These are phyloP conservation scores for Ceratocystis eucalypticola DNA, from an alignment of 2,329 filamentous ascomycete species.

Conservation along the genomic window DNA sequence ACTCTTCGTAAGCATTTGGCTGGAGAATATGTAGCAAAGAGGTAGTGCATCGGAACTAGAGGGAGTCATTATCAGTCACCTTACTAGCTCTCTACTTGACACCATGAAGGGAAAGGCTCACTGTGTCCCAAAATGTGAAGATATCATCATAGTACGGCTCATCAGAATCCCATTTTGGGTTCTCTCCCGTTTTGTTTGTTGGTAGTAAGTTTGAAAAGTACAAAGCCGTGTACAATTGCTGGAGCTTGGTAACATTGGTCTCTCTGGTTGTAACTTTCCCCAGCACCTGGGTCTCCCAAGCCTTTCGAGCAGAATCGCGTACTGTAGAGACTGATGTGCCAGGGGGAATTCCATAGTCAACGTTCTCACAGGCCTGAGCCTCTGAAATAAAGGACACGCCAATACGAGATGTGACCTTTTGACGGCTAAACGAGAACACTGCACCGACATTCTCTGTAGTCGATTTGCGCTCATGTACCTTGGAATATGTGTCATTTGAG, in stretches of 20 bases:
- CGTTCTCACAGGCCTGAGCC: slow-evolving; percentile 44
- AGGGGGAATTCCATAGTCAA: slow-evolving; percentile 42
- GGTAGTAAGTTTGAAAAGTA: slow-evolving; percentile 59
- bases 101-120: slow-evolving; percentile 16
- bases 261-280: slow-evolving; percentile 49
- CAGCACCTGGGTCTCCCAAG: slow-evolving; percentile 50
- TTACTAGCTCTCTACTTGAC: too few relatives aligned
- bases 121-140: slow-evolving; percentile 52
- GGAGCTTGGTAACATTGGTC: slow-evolving; percentile 39
- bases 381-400: slow-evolving; percentile 56
- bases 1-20: slow-evolving; percentile 48
- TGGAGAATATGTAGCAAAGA: slow-evolving; percentile 52
- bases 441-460: slow-evolving; percentile 28
- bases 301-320: slow-evolving; percentile 33
- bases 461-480: slow-evolving; percentile 25
- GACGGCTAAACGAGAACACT: slow-evolving; percentile 40
- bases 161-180: slow-evolving; percentile 47
- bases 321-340: slow-evolving; percentile 33
- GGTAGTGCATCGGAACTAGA: slow-evolving; percentile 48
- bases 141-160: slow-evolving; percentile 62
- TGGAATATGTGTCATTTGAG: slow-evolving; percentile 27
- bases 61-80: too few relatives aligned
- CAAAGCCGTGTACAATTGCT: slow-evolving; percentile 51
- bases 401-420: slow-evolving; percentile 41
- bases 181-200: slow-evolving; percentile 58